Percentiles rank a stretch among this genome's conserved stretches.
These are phyloP conservation scores for Talaromyces islandicus DNA, from an alignment of 2,329 filamentous ascomycete genomes.

Conservation along the genomic window DNA sequence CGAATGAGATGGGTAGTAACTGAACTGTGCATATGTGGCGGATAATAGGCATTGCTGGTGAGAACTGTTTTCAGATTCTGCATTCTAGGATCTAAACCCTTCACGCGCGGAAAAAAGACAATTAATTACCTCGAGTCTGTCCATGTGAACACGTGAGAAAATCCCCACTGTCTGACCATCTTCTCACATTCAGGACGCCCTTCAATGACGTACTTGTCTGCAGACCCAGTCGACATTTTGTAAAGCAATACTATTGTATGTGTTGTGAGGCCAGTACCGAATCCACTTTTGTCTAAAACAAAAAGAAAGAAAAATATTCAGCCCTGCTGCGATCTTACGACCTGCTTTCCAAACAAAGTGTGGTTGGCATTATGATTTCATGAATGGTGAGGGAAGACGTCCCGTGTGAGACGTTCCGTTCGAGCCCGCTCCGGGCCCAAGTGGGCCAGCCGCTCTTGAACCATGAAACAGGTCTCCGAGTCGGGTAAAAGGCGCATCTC, in stretches of 20 bases:
- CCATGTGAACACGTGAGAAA: constrained; percentile 57
- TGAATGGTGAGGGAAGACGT: background rate
- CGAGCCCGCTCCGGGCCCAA: background rate
- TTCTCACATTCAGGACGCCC: constrained; percentile 44
- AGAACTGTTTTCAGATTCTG: background rate
- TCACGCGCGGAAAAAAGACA: background rate
- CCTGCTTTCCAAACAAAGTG: background rate
- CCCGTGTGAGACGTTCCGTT: background rate
- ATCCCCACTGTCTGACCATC: constrained; percentile 54
- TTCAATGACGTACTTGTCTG: constrained; percentile 27
- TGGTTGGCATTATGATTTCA: background rate
- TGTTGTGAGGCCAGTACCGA: background rate
- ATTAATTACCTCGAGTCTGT: constrained; percentile 50
- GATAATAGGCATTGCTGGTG: constrained; percentile 52
- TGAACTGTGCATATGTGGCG: constrained; percentile 51
- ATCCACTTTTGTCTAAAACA: background rate
- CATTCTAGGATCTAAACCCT: background rate
- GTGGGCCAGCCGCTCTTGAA: background rate
- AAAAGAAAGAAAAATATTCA: too few species aligned
- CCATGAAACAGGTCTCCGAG: background rate
- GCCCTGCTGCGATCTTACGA: background rate
- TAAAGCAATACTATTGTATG: too few species aligned
- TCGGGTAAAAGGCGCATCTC: background rate
- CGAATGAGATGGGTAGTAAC: constrained; percentile 57
- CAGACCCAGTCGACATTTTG: constrained; percentile 7